These are phyloP conservation scores for Ceratocystis alfenasii DNA, from an alignment of 2,329 filamentous ascomycete species.

Conservation along the genomic window DNA sequence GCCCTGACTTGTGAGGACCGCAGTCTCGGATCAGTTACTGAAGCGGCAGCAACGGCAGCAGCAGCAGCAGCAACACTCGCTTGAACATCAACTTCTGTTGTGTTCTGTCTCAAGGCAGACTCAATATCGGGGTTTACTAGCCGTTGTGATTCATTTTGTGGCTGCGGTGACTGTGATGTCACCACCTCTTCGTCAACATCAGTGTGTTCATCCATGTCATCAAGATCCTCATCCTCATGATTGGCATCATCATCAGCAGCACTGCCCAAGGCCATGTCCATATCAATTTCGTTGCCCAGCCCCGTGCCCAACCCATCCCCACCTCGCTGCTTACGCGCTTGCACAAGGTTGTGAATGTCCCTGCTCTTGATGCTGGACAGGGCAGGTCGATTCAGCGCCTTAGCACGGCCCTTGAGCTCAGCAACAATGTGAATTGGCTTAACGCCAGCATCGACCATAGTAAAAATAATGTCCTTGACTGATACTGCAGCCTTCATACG, in stretches of 20 bases:
- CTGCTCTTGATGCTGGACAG: constrained; percentile 20
- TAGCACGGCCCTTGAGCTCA: constrained; percentile 18
- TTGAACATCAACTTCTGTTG: neutral
- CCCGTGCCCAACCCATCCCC: neutral
- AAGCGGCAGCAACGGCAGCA: neutral
- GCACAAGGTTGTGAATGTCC: constrained; percentile 22
- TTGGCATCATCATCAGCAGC: neutral
- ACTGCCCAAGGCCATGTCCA: constrained; percentile 11
- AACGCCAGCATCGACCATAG: constrained; percentile 21
- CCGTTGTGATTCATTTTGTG: neutral
- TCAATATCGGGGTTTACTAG: neutral
- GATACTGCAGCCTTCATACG: constrained; percentile 21
- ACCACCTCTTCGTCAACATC: neutral
- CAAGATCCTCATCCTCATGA: neutral
- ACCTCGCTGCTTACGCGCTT: constrained; percentile 16
- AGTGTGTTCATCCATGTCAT: constrained; percentile 9
- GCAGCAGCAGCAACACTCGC: neutral
- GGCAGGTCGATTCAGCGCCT: constrained; percentile 12
- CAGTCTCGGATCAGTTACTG: neutral
- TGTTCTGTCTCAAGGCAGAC: neutral
- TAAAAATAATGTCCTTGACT: constrained; percentile 20
- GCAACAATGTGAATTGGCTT: constrained; percentile 21
- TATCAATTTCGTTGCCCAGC: constrained; percentile 12
- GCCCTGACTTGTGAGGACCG: neutral
- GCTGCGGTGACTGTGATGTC: neutral